Conservation (phyloP, 306 rosid genomes). For the Amphicarpaea edgeworthii region DNA sequence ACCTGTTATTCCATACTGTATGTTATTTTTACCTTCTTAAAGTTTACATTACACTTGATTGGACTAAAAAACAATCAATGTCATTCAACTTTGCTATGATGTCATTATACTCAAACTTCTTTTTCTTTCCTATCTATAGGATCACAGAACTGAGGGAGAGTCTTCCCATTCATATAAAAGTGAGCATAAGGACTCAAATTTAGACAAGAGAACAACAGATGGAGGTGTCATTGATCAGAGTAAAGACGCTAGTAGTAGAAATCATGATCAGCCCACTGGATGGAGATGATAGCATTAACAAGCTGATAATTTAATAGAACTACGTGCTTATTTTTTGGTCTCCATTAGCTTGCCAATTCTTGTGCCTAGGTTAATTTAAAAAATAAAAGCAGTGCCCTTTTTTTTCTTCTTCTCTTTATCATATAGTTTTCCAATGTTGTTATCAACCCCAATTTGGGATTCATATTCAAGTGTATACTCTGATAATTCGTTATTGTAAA, state of each 20-base stretch:
- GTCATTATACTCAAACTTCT: not conserved
- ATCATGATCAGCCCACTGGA: constrained; percentile 57
- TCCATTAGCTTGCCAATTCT: constrained; percentile 43
- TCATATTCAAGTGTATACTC: constrained; percentile 49
- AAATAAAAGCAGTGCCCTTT: constrained; percentile 23
- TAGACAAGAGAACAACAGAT: constrained; percentile 56
- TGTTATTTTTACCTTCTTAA: constrained; percentile 29
- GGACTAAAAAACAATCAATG: constrained; percentile 13
- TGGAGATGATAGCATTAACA: constrained; percentile 67
- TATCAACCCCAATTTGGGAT: constrained; percentile 50
- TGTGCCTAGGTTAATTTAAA: constrained; percentile 41
- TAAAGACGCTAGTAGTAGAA: constrained; percentile 62
- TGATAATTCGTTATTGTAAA: constrained; percentile 51
- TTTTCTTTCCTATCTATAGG: constrained; percentile 54
- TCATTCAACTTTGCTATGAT: constrained; percentile 14
- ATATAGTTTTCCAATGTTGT: constrained; percentile 43
- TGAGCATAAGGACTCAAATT: constrained; percentile 55
- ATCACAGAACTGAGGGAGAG: constrained; percentile 63
- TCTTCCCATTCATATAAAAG: constrained; percentile 58
- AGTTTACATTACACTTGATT: not conserved
- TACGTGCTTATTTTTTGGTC: constrained; percentile 42
- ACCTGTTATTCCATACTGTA: constrained; percentile 73
- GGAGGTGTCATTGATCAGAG: constrained; percentile 63
- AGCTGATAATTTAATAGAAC: constrained; percentile 52
- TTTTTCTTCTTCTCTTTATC: constrained; percentile 28